Base-by-base conservation (phyloP, 805 yeast species). In the Diddensiella caesifluorescens region DNA sequence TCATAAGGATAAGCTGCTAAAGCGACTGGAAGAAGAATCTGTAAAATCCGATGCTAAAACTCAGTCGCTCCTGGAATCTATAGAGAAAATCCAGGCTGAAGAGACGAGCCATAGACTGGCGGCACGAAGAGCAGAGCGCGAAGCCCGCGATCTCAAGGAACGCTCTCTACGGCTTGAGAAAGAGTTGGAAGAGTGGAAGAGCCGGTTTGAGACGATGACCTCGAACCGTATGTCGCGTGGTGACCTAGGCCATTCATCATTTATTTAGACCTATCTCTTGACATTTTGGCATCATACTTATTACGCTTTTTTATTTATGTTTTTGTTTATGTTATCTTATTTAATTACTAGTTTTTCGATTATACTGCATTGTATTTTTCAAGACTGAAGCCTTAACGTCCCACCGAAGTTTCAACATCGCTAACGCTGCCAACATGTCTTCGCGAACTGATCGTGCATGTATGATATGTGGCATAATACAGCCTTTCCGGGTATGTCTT, bases 401-500 rank as follows among this genome's bases (percentile, higher is more conserved):
- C 34, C 19, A 25, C 27, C 38, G 13, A 18, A 19, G 9, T 34
- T 34, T 34, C 38, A 25, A 34, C 15, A 13, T 9, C 34, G 13
- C n/a, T 13, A 30, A n/a, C 34, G 34, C 19, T 22, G 5, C 19
- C 27, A 29, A 43, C 38, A 57, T 59, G 64, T 53, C 81, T 10
- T 66, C 75, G 26, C 75, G 80, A 65, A 72, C 82, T 6, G 95
- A 88, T 49, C 78, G 98, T 70, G 97, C 97, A 5, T 90, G 98
- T 58, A 85, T 90, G 96, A 75, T 92, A 45, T 90, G 98, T 65
- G 97, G 97, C 3, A 74, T 90, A 41, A 85, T 90, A 42, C 95
- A 86, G 57, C 78, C 95, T 4, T 75, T 83, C 52, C 74, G 70
- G 44, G 83, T 78, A 53, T 35, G 78, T 47, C 7, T 5, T 19